Evolutionary conservation across 148 eudicot species (phyloP), one percentile per base, ranked within the genome.

Genomic region (Cornus suecica): DNA sequence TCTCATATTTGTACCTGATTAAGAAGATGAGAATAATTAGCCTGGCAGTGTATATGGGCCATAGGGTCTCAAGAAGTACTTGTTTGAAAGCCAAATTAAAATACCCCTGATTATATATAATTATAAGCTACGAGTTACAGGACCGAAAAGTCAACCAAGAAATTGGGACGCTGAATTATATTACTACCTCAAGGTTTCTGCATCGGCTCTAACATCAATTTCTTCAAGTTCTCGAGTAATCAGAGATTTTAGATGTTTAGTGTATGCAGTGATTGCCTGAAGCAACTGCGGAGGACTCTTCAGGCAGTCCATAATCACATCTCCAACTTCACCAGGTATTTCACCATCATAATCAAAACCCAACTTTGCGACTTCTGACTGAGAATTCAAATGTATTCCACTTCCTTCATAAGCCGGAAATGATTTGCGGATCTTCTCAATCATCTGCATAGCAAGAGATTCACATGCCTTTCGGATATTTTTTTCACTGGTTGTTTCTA

Each of bases 321-420:
- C 80, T 86, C 84, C 88, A 51, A 95, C 91, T 77, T 95, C 99
- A 69, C 82, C 81, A 23, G 97, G 89, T 79, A 93, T 72, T 81
- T 92, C 90, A 51, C 92, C 91, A 65, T 88, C 93, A 84, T 84
- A 80, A 67, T 92, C 92, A 77, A 91, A 88, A 32, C 94, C 90
- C 71, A 95, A 76, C 80, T 91, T 95, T 77, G 93, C 86, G 81
- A 90, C 88, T 83, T 95, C 97, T 69, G 87, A 66, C 68, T 91
- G 91, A 74, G 97, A 88, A 84, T 88, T 93, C 62, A 80, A 79
- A 85, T 88, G 94, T 78, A 93, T 82, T 58, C 97, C 97, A 80
- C 76, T 88, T 84, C 99, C 99, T 80, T 93, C 99, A 82, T 89
- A 95, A 77, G 97, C 97, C 0, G 99, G 99, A 90, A 95, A 95